Evolutionary conservation across 2,329 filamentous ascomycete genomes (phyloP).

Genomic region (Paecilomyces fulvus): DNA sequence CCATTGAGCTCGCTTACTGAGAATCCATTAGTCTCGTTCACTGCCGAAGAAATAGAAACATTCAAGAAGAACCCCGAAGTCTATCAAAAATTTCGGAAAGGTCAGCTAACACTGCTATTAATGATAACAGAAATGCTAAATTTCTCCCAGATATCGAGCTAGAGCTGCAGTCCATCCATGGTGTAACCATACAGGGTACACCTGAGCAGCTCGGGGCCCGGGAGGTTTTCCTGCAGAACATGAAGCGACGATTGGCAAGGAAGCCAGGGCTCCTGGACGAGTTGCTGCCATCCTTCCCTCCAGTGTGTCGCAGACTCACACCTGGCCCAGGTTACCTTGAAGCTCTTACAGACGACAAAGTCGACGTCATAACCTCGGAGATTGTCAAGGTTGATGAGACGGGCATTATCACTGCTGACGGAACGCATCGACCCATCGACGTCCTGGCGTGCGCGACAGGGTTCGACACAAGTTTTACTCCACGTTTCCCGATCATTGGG

Average conservation of each 20-base stretch:
- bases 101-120: conserved; percentile 8
- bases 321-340: conserved; percentile 48
- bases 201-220: conserved; percentile 18
- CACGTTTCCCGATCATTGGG: conserved; percentile 27
- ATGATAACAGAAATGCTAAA: not conserved
- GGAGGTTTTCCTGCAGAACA: conserved; percentile 20
- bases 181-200: conserved; percentile 17
- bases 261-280: conserved; percentile 27
- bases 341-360: conserved; percentile 52
- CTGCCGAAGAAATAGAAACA: conserved; percentile 20
- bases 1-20: not conserved
- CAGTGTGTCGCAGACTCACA: conserved; percentile 36
- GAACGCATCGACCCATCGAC: conserved; percentile 23
- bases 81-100: conserved; percentile 28
- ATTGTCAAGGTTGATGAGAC: conserved; percentile 38
- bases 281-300: conserved; percentile 33
- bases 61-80: conserved; percentile 23
- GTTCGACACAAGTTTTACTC: conserved; percentile 28
- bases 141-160: conserved; percentile 19
- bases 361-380: conserved; percentile 47
- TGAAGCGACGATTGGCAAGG: conserved; percentile 24
- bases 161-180: conserved; percentile 24
- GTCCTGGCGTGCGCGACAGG: conserved; percentile 32
- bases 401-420: conserved; percentile 25
- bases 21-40: conserved; percentile 18